A percentile compares a stretch with the other conserved stretches of the same genome.
Conservation (phyloP, 441 rosid species). For the Rhodomyrtus psidioides region DNA sequence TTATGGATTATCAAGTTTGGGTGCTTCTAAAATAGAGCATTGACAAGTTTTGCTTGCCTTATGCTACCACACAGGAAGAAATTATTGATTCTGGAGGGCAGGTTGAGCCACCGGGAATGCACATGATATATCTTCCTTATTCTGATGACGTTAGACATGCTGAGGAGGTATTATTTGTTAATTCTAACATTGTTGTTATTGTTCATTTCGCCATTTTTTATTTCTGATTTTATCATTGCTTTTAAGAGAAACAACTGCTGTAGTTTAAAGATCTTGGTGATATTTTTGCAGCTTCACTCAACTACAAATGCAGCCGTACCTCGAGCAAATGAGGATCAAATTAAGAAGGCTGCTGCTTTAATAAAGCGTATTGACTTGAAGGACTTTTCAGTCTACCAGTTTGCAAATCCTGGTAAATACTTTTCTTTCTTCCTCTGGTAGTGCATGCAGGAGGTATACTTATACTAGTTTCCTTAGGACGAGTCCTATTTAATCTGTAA, state of each 20-base stretch:
- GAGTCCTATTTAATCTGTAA: not conserved
- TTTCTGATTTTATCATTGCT: not conserved
- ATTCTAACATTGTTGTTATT: not conserved
- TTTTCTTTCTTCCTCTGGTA: not conserved
- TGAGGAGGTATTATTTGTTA: constrained; percentile 58
- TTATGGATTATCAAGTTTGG: not conserved
- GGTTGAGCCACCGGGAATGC: constrained; percentile 95
- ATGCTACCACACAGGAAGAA: constrained; percentile 59
- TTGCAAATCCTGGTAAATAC: constrained; percentile 46
- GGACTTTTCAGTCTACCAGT: constrained; percentile 41
- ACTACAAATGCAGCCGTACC: constrained; percentile 36
- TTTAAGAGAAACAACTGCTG: not conserved
- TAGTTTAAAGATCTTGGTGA: not conserved
- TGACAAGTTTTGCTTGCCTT: not conserved
- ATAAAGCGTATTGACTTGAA: constrained; percentile 67
- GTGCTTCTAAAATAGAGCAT: not conserved
- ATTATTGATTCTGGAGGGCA: constrained; percentile 63
- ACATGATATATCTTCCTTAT: constrained; percentile 93
- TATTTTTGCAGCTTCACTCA: constrained; percentile 41
- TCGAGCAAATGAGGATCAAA: constrained; percentile 68
- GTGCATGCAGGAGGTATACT: not conserved
- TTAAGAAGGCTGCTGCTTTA: constrained; percentile 55
- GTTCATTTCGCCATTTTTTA: not conserved
- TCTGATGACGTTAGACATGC: constrained; percentile 71
- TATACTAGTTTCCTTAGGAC: not conserved